phyloP scores from a whole-genome alignment of 2,329 filamentous ascomycete genomes.

The Aspergillus sp. region DNA sequence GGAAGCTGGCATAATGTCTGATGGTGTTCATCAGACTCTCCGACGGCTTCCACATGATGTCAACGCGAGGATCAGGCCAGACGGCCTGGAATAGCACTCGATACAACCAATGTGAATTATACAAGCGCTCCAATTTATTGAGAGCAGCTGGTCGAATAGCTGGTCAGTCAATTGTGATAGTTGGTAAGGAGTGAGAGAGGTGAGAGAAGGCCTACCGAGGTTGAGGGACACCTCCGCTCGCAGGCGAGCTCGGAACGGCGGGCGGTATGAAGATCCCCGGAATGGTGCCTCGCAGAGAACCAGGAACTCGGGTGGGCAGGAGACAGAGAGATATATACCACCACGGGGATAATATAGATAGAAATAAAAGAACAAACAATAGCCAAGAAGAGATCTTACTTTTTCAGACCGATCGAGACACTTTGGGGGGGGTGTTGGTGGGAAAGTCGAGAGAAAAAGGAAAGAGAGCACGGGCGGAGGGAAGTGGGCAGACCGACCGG shows the following conservation, averaged over 20 bases:
- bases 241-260: slow-evolving; percentile 10
- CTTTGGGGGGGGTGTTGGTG: no score
- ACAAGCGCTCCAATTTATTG: not conserved
- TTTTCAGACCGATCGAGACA: no score
- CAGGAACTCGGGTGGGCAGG: not conserved
- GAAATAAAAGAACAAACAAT: no score
- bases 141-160: slow-evolving; percentile 1
- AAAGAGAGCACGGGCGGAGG: slow-evolving; percentile 2
- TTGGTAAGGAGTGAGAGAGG: not conserved
- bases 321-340: not conserved
- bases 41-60: slow-evolving; percentile 85
- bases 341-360: not conserved
- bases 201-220: slow-evolving; percentile 32
- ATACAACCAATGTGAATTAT: slow-evolving; percentile 6
- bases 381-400: no score
- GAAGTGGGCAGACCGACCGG: slow-evolving; percentile 13
- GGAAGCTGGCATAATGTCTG: slow-evolving; percentile 95
- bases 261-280: slow-evolving; percentile 10
- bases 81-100: slow-evolving; percentile 26
- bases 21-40: slow-evolving; percentile 94
- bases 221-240: slow-evolving; percentile 22
- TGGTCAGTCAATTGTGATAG: slow-evolving; percentile 1
- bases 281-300: not conserved
- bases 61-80: slow-evolving; percentile 27
- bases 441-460: not conserved